Conservation (phyloP, 208 protist species). For the Naegleria fowleri region DNA sequence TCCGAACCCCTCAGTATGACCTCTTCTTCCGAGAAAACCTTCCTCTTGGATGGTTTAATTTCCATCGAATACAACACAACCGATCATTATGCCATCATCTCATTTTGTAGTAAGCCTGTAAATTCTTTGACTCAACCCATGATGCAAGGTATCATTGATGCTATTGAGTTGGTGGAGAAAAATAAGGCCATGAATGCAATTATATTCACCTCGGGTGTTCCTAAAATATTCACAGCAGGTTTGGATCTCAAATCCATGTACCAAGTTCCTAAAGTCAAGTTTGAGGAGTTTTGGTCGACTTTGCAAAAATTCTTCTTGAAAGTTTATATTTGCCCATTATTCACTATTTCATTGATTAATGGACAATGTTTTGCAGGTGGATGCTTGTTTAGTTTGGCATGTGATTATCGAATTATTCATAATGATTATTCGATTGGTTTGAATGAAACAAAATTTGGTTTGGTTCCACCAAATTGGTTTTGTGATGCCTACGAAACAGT, state of each 20-base stretch:
- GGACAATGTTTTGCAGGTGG: slow-evolving; percentile 7
- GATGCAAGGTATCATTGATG: not conserved
- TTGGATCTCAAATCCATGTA: not conserved
- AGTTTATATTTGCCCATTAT: not conserved
- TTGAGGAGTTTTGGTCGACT: not conserved
- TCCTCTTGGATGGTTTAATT: too few species aligned
- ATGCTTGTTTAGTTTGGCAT: not conserved
- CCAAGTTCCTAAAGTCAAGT: not conserved
- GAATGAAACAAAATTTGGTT: not conserved
- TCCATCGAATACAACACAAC: not conserved
- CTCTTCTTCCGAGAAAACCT: too few species aligned
- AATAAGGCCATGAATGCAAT: not conserved
- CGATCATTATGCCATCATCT: not conserved
- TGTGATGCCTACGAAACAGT: not conserved
- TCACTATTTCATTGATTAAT: not conserved
- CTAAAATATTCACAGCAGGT: not conserved
- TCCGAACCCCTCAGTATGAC: too few species aligned
- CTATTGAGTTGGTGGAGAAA: not conserved
- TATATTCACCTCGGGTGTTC: not conserved
- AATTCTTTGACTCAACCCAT: not conserved
- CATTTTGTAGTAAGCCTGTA: not conserved
- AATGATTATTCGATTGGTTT: not conserved
- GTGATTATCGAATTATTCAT: not conserved
- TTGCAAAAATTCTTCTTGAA: not conserved
- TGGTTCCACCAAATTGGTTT: not conserved